Base-by-base conservation (phyloP, 192 early-diverging fungal genomes). In the Linderina pennispora region DNA sequence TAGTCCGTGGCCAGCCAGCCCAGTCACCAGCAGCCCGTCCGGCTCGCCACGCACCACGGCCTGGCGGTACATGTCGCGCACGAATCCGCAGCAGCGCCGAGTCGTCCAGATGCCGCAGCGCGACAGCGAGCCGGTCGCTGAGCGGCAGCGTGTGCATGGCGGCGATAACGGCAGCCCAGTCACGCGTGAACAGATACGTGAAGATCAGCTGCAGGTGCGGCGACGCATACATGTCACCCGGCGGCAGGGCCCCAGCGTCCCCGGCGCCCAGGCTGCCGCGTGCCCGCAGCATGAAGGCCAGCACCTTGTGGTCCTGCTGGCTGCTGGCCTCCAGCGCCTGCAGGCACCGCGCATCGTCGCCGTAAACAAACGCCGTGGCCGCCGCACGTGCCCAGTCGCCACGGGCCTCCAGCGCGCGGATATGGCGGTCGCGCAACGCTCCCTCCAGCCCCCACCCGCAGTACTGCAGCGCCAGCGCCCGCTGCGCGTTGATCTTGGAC, bases 181-280 rank as follows among this genome's bases (percentile, higher is more conserved):
- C 75, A 19, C 82, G 83, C 1, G 82, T 85, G 8, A 88, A 77
- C 48, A 97, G 77, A 35, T 90, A 85, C 26, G 84, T 81, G 58
- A 99, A 97, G 4, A 99, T 90, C 25, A 89, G 84, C 26, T 85
- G 66, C 40, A 97, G 55, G 45, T 95, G 89, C 15, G 94, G 87
- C 39, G 55, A 62, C 13, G 16, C 15, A 24, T 62, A 73, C 53
- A 73, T 72, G 25, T 58, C 77, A 22, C 33, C 45, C 19, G 40
- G 59, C 34, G 33, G 44, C 40, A 33, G 33, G 31, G 43, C 72
- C 36, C 46, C 74, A 65, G 20, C 83, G 79, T 19, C 86, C 24
- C 86, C 60, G 1, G 80, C 80, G 3, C 85, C 73, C 11, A 42
- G 50, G 32, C 39, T 50, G 25, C 65, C 36, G 41, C 66, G 62